Base-by-base conservation (phyloP, 805 yeast species). In the Hanseniaspora thailandica region DNA sequence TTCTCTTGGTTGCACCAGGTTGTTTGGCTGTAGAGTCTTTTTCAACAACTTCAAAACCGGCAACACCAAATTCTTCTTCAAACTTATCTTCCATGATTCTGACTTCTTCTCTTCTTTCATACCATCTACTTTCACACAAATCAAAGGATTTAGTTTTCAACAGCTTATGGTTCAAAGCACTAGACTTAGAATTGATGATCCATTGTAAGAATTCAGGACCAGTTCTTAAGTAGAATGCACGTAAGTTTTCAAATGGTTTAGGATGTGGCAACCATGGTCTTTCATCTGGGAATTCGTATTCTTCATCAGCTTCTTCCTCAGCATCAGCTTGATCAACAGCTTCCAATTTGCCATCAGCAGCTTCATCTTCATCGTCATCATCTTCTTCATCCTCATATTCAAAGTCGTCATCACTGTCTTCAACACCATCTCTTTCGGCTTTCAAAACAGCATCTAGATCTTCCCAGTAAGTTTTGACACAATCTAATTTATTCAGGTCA, bases 181-280 rank as follows among this genome's bases (percentile, higher is more conserved):
- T 76, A 60, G 87, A 84, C 63, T 82, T 84, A 4, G 93, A 82
- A 13, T 49, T 49, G 58, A 88, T 84, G 1, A 95, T 86, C 97
- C 97, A 90, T 64, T 87, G 87, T 60, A 90, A 74, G 68, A 90
- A 90, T 26, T 80, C 78, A 5, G 90, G 82, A 55, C 95, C 94
- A 1, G 95, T 80, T 62, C 96, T 82, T 22, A 83, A 71, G 66
- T 93, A 90, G 69, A 90, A 90, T 2, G 78, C 81, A 59, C 96
- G 80, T 56, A 90, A 71, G 2, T 78, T 70, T 69, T 90, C 97
- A 62, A 90, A 93, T 6, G 96, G 82, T 63, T 89, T 88, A 34
- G 98, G 98, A 65, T 89, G 97, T 46, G 97, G 97, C 53, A 90
- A 74, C 95, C 96, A 90, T 17, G 98, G 96, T 65, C 95, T 78